A percentile compares a stretch with the other conserved stretches of the same genome.
Evolutionary conservation across 257 asterid genomes (phyloP).

Genomic region (Fraxinus anomala): DNA sequence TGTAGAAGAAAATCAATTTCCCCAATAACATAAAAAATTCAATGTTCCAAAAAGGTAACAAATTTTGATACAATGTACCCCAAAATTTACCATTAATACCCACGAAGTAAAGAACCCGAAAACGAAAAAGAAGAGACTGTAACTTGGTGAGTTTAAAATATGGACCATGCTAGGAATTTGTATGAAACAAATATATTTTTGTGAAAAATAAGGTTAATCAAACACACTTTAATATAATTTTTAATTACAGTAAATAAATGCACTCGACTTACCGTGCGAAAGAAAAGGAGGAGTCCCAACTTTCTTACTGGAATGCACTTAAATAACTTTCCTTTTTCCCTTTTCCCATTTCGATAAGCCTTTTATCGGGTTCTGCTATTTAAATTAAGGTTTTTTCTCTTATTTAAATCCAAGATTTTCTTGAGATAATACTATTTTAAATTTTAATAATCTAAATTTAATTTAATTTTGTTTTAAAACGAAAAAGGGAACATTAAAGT

Average conservation of each 20-base stretch:
- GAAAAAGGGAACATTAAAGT: slow-evolving; percentile 28
- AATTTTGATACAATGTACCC: slow-evolving; percentile 2
- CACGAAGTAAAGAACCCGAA: slow-evolving; percentile 13
- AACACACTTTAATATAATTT: background rate
- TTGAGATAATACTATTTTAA: background rate
- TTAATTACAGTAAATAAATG: background rate
- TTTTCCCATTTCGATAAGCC: slow-evolving; percentile 19
- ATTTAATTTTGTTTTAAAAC: background rate
- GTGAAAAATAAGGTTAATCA: too few relatives aligned
- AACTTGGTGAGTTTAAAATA: background rate
- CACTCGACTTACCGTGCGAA: slow-evolving; percentile 26
- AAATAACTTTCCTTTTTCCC: slow-evolving; percentile 24
- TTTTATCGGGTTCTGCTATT: slow-evolving; percentile 23
- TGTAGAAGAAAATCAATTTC: slow-evolving; percentile 16
- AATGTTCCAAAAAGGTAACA: slow-evolving; percentile 28
- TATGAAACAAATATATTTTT: too few relatives aligned
- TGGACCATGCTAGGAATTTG: too few relatives aligned
- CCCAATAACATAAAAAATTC: background rate
- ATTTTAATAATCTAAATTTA: background rate
- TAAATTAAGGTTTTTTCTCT: background rate
- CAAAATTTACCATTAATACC: slow-evolving; percentile 12
- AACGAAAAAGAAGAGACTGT: slow-evolving; percentile 1
- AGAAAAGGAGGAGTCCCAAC: background rate
- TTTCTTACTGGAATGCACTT: slow-evolving; percentile 10
- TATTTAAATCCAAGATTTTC: slow-evolving; percentile 18